Conservation (phyloP, 2,329 filamentous ascomycete genomes). For the Neofusicoccum parvum region DNA sequence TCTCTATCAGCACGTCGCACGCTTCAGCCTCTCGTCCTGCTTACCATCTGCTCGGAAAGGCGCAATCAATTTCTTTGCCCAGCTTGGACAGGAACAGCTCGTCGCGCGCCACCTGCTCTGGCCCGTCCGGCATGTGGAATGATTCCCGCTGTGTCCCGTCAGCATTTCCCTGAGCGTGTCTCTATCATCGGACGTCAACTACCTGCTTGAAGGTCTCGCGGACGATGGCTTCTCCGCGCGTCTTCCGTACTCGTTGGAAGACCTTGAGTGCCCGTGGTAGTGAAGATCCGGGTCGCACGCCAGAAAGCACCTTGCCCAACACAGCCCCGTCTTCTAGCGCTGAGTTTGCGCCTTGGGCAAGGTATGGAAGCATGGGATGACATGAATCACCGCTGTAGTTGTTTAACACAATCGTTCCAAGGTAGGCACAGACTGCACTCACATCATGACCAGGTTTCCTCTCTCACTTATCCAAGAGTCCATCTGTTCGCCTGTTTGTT, state of each 20-base stretch:
- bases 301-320: conserved; percentile 57
- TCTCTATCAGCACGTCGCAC: neutral
- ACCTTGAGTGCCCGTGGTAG: conserved; percentile 35
- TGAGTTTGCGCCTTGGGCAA: conserved; percentile 59
- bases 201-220: conserved; percentile 61
- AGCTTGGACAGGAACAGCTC: conserved; percentile 59
- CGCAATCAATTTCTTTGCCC: conserved; percentile 53
- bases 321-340: conserved; percentile 70
- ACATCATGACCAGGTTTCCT: conserved; percentile 41
- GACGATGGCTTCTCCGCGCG: conserved; percentile 57
- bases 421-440: conserved; percentile 56
- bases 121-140: conserved; percentile 52
- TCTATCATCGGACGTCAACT: neutral
- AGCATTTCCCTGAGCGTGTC: neutral
- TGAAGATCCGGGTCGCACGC: conserved; percentile 1
- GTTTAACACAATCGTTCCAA: conserved; percentile 42
- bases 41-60: conserved; percentile 65
- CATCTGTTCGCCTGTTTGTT: conserved; percentile 5
- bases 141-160: conserved; percentile 31
- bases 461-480: conserved; percentile 22
- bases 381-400: conserved; percentile 33
- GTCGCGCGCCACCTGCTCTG: conserved; percentile 61
- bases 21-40: neutral
- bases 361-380: conserved; percentile 39
- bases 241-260: conserved; percentile 52